These are phyloP conservation scores for Mycena galericulata DNA, from an alignment of 768 basidiomycete species.

Conservation along the genomic window DNA sequence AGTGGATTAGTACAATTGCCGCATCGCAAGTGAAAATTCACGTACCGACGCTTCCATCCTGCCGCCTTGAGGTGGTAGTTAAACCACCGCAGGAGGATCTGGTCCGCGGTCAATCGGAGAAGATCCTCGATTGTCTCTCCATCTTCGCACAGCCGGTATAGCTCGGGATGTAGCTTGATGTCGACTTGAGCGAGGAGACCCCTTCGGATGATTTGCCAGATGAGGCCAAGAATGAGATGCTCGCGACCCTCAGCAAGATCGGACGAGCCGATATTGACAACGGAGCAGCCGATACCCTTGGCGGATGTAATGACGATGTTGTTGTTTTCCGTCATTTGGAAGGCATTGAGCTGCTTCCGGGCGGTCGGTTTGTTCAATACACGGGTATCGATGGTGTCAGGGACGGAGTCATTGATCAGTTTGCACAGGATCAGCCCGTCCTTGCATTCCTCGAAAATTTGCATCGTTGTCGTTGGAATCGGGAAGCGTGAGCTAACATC, in stretches of 20 bases:
- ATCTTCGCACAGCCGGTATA: constrained; percentile 96
- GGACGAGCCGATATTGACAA: constrained; percentile 96
- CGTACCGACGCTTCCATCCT: constrained; percentile 86
- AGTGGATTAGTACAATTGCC: not conserved
- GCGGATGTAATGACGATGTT: constrained; percentile 99
- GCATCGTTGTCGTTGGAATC: constrained; percentile 97
- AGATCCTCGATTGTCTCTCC: constrained; percentile 98
- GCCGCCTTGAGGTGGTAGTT: constrained; percentile 98
- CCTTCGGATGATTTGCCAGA: constrained; percentile 98
- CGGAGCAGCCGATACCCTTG: constrained; percentile 97
- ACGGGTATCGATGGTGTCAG: constrained; percentile 98
- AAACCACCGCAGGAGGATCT: constrained; percentile 98
- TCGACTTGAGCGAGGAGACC: constrained; percentile 95
- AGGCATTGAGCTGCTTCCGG: constrained; percentile 92
- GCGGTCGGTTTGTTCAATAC: constrained; percentile 91
- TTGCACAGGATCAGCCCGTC: constrained; percentile 98
- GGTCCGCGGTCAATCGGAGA: constrained; percentile 93
- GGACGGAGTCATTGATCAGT: constrained; percentile 99
- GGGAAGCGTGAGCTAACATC: constrained; percentile 88
- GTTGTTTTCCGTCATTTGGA: constrained; percentile 99
- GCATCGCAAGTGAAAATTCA: not conserved
- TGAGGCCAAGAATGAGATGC: constrained; percentile 96
- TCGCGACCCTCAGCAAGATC: constrained; percentile 95
- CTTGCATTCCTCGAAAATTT: constrained; percentile 96
- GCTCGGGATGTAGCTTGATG: constrained; percentile 97